These are phyloP conservation scores for Neofusicoccum ribis DNA, from an alignment of 2,329 filamentous ascomycete genomes.

Conservation along the genomic window DNA sequence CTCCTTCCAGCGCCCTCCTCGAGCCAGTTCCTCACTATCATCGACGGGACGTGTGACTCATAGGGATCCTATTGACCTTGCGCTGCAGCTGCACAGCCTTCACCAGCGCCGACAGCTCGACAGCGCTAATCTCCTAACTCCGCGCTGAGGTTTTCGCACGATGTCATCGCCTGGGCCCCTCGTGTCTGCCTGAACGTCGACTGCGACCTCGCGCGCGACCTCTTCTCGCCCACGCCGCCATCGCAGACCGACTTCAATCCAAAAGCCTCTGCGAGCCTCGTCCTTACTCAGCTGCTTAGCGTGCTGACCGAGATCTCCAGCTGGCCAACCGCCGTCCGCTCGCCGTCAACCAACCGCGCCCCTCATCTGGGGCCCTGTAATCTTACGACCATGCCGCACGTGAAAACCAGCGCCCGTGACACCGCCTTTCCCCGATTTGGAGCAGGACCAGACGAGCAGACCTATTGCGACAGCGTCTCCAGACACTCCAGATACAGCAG, in stretches of 20 bases:
- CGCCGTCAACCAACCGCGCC: neutral
- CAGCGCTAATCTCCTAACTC: slow-evolving; percentile 14
- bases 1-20: neutral
- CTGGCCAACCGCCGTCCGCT: neutral
- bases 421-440: neutral
- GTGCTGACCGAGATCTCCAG: slow-evolving; percentile 2
- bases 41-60: neutral
- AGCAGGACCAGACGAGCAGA: no score
- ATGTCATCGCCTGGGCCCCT: slow-evolving; percentile 1
- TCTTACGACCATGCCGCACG: neutral
- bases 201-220: neutral
- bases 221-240: neutral
- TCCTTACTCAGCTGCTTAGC: slow-evolving; percentile 7
- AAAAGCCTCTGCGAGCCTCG: neutral
- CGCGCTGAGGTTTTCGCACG: slow-evolving; percentile 4
- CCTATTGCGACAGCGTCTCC: neutral
- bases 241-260: neutral
- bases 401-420: neutral
- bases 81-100: slow-evolving; percentile 1
- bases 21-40: neutral
- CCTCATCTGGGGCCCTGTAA: slow-evolving; percentile 11
- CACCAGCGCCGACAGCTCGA: neutral
- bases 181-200: neutral
- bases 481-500: no score
- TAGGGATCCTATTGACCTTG: neutral